These are phyloP conservation scores for Beta lomatogona DNA, from an alignment of 179 eudicot genomes.

Conservation along the genomic window DNA sequence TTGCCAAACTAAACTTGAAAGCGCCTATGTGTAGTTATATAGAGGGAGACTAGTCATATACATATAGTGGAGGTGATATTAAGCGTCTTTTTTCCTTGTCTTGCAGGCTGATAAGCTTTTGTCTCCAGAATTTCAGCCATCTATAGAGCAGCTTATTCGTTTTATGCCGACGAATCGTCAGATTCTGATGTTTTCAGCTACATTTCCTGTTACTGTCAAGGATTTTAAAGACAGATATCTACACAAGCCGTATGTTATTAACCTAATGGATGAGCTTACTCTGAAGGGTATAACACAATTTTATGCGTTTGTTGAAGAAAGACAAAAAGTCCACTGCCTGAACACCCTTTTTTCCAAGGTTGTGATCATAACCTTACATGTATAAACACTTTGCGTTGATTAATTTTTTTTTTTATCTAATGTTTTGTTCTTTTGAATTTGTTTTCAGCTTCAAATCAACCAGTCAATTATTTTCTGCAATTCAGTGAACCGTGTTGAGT, in stretches of 20 bases:
- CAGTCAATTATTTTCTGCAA: slow-evolving; percentile 88
- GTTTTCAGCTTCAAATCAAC: slow-evolving; percentile 80
- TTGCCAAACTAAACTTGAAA: no score
- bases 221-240: slow-evolving; percentile 74
- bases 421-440: neutral
- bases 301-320: slow-evolving; percentile 90
- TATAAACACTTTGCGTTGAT: neutral
- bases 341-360: slow-evolving; percentile 90
- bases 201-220: slow-evolving; percentile 86
- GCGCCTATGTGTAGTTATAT: no score
- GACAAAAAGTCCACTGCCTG: slow-evolving; percentile 90
- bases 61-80: neutral
- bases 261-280: slow-evolving; percentile 85
- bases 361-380: slow-evolving; percentile 19
- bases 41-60: no score
- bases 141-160: slow-evolving; percentile 63
- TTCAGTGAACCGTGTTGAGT: slow-evolving; percentile 83
- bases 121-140: slow-evolving; percentile 86
- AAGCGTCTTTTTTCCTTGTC: neutral
- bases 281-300: slow-evolving; percentile 76
- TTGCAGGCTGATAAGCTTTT: slow-evolving; percentile 83
- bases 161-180: slow-evolving; percentile 68
- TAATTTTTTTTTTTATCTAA: neutral
- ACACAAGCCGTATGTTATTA: slow-evolving; percentile 69
- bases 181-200: slow-evolving; percentile 83